phyloP scores from a whole-genome alignment of 495 filamentous ascomycete genomes.

The Hypomontagnella monticulosa region DNA sequence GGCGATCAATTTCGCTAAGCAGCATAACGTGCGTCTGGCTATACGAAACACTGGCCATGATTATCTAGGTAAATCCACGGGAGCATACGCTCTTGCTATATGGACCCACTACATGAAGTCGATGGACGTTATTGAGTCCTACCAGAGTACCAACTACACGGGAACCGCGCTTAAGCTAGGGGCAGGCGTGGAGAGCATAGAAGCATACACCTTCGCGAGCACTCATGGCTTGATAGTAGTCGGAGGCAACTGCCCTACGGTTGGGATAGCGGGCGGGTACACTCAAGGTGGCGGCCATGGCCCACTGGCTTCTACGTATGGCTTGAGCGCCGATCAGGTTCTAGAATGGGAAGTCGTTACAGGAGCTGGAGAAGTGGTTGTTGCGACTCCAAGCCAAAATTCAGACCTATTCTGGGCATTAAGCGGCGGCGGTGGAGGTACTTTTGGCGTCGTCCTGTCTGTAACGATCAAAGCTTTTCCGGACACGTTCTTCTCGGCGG shows the following conservation, averaged over 20 bases:
- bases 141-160: conserved; percentile 41
- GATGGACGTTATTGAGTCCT: conserved; percentile 49
- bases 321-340: conserved; percentile 67
- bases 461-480: conserved; percentile 55
- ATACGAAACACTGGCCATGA: conserved; percentile 61
- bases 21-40: conserved; percentile 56
- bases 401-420: conserved; percentile 69
- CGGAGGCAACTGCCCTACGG: conserved; percentile 58
- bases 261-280: conserved; percentile 60
- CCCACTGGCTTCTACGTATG: conserved; percentile 59
- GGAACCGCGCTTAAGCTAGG: conserved; percentile 63
- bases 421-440: conserved; percentile 65
- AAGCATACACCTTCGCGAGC: conserved; percentile 56
- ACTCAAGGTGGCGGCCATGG: conserved; percentile 64
- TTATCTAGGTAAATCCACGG: conserved; percentile 54
- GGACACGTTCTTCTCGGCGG: conserved; percentile 20
- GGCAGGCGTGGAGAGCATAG: conserved; percentile 62
- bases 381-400: conserved; percentile 56
- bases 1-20: conserved; percentile 58
- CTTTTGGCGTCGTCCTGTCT: conserved; percentile 60
- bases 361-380: conserved; percentile 53
- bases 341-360: conserved; percentile 69
- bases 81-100: conserved; percentile 61
- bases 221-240: conserved; percentile 55
- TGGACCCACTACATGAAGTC: conserved; percentile 69